Conservation (phyloP, 257 asterid species). For the Leonotis leonurus region DNA sequence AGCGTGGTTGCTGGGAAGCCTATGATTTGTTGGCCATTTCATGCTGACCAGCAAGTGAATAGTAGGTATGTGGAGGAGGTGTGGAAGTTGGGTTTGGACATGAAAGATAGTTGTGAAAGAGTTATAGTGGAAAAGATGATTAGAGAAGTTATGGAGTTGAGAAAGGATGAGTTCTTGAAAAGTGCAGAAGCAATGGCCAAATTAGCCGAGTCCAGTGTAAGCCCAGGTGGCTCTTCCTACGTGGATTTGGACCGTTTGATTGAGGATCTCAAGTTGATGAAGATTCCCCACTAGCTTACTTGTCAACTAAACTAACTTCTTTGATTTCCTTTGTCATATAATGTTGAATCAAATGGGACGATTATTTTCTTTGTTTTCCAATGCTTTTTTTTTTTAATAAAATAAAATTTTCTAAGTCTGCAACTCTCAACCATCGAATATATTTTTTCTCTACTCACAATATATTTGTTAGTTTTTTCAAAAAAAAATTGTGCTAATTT, state of each 20-base stretch:
- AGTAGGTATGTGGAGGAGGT: slow-evolving; percentile 38
- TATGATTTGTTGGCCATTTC: slow-evolving; percentile 45
- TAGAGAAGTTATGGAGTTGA: slow-evolving; percentile 41
- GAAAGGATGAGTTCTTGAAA: slow-evolving; percentile 34
- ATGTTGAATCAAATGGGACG: no score
- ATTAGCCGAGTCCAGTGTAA: slow-evolving; percentile 31
- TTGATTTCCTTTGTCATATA: no score
- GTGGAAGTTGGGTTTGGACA: slow-evolving; percentile 45
- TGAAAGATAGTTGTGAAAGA: slow-evolving; percentile 55
- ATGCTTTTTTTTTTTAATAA: no score
- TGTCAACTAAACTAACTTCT: no score
- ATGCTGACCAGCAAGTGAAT: slow-evolving; percentile 42
- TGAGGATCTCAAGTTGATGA: slow-evolving; percentile 24
- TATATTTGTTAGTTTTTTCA: no score
- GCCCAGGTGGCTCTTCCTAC: slow-evolving; percentile 37
- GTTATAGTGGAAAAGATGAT: slow-evolving; percentile 31
- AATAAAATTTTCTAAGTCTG: no score
- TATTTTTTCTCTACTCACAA: no score
- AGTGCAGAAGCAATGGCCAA: slow-evolving; percentile 22
- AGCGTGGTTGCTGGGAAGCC: slow-evolving; percentile 33
- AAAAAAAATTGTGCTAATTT: no score
- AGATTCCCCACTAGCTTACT: background rate
- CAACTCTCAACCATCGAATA: no score
- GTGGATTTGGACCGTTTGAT: slow-evolving; percentile 23
- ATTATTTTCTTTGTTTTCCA: no score